phyloP scores from a whole-genome alignment of 2,329 filamentous ascomycete species.

The Berkeleyomyces basicola region DNA sequence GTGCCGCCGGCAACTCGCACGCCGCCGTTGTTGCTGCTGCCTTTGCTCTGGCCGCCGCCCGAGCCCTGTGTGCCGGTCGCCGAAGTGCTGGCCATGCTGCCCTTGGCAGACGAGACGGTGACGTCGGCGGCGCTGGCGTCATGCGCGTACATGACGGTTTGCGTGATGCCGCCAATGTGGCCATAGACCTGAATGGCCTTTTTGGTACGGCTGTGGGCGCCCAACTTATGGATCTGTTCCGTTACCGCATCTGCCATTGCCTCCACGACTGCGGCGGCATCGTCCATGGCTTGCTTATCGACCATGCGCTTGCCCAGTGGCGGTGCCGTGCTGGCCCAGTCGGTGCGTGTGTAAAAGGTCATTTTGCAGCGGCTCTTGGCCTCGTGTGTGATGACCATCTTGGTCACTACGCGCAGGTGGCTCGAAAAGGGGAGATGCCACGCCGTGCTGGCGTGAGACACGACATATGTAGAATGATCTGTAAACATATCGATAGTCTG shows the following conservation, averaged over 20 bases:
- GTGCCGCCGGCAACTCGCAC: not conserved
- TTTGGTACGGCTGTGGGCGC: conserved; percentile 56
- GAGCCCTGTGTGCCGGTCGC: not conserved
- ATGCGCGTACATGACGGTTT: conserved; percentile 40
- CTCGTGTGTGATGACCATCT: conserved; percentile 85
- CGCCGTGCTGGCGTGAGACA: conserved; percentile 43
- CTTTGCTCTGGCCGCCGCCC: not conserved
- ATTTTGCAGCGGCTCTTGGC: conserved; percentile 87
- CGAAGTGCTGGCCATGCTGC: not conserved
- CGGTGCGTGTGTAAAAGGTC: conserved; percentile 71
- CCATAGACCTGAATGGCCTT: conserved; percentile 69
- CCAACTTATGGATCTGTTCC: conserved; percentile 60
- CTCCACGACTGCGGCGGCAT: conserved; percentile 54
- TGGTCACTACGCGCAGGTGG: conserved; percentile 68
- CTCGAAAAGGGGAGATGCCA: conserved; percentile 77
- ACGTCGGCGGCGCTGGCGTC: conserved; percentile 23
- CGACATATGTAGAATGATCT: conserved; percentile 55
- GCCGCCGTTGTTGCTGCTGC: not conserved
- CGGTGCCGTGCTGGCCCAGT: conserved; percentile 55
- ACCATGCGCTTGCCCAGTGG: conserved; percentile 43
- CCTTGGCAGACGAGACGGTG: not conserved
- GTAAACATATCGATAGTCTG: conserved; percentile 74
- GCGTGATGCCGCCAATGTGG: conserved; percentile 50
- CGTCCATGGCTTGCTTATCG: conserved; percentile 57
- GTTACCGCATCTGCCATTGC: conserved; percentile 61